Evolutionary conservation across 257 asterid species (phyloP), one percentile per base, ranked within the genome.

Genomic region (Pogostemon cablin): DNA sequence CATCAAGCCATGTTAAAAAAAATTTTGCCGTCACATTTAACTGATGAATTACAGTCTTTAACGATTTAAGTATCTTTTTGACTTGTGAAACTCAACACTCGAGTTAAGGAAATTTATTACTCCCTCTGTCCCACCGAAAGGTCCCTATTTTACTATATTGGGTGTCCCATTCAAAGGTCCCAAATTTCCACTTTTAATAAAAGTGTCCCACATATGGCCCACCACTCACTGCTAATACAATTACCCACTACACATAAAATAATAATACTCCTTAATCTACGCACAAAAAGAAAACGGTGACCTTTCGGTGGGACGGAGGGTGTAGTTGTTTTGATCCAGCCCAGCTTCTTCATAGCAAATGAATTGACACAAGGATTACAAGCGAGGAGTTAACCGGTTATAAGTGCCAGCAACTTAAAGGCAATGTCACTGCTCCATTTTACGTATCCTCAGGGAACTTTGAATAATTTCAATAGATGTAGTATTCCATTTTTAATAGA

Each of bases 381-480:
- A 10, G 43, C 32, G 56, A 44, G 17, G 69, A 20, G 53, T 25
- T 42, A 54, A 8, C 68, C 64, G 11, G 40, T 2, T 43, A 67
- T 39, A 39, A 39, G 11, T 67, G 52, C 53, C 61, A 67, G 34
- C 6, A 38, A 66, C 12, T 53, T 50, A 50, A 67, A 9, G 48
- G 47, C 48, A 35, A 35, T 35, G 34, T 46, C 46, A 49, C 67
- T 62, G 50, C 37, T 66, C 37, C 71, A 48, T 17, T 25, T 20
- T 44, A 7, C 25, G 17, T 9, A 20, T 58, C 37, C 64, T 34
- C 8, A 58, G 20, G 5, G 20, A 37, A 59, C 11, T 41, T 37
- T 4, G 9, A 47, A 47, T 47, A 9, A 47, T 47, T 41, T 47
- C 52, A 9, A 9, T 9, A 5, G 15, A 47, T 15, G 3, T 3